Evolutionary conservation across 2,329 filamentous ascomycete genomes (phyloP).

Genomic region (Clarireedia hainanense): DNA sequence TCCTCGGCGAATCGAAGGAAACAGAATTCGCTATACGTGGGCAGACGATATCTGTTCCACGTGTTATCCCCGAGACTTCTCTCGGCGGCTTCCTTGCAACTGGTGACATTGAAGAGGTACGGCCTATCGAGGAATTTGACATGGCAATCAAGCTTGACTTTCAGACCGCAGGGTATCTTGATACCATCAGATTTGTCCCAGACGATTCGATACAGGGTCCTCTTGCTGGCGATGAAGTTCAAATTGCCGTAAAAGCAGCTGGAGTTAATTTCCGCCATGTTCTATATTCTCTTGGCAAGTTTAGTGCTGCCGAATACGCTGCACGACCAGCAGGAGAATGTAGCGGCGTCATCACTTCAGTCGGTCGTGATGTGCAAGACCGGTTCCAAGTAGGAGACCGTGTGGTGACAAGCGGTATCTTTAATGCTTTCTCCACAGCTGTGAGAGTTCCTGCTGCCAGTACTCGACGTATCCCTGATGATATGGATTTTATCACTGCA

Average conservation of each 20-base stretch:
- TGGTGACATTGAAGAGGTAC: too few species aligned
- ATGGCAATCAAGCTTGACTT: background rate
- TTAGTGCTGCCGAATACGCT: slow-evolving; percentile 25
- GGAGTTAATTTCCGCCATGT: slow-evolving; percentile 27
- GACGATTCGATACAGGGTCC: background rate
- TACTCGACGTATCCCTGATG: slow-evolving; percentile 14
- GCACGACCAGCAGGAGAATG: background rate
- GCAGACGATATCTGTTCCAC: too few species aligned
- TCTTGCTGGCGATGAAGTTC: slow-evolving; percentile 18
- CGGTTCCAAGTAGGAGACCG: background rate
- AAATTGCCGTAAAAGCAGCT: slow-evolving; percentile 26
- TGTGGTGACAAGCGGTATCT: slow-evolving; percentile 6
- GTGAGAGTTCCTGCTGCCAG: slow-evolving; percentile 17
- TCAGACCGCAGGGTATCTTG: background rate
- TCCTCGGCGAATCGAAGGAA: too few species aligned
- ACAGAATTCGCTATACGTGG: too few species aligned
- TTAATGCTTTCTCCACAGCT: slow-evolving; percentile 18
- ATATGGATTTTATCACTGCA: slow-evolving; percentile 17
- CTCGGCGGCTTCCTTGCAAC: too few species aligned
- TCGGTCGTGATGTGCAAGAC: background rate
- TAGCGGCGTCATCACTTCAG: background rate
- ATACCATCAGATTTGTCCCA: background rate
- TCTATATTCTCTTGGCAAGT: slow-evolving; percentile 28
- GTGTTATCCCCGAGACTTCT: too few species aligned
- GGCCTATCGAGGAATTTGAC: too few species aligned